Percentiles rank a stretch among this genome's conserved stretches.
These are phyloP conservation scores for Alternaria sp. DNA, from an alignment of 2,329 filamentous ascomycete species.

Conservation along the genomic window DNA sequence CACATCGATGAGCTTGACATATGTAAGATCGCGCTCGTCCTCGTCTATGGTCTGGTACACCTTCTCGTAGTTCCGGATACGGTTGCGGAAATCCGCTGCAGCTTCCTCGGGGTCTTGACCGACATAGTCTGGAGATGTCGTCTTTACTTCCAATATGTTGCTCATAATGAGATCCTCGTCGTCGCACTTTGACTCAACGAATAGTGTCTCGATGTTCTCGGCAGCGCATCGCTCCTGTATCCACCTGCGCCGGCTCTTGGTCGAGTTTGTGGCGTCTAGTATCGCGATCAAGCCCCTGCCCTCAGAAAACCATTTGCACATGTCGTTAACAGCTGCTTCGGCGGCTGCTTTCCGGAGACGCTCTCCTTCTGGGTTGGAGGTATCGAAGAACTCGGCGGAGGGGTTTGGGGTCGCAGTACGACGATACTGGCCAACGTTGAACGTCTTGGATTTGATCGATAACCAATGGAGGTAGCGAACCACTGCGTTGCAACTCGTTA, in stretches of 20 bases:
- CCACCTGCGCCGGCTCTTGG: slow-evolving; percentile 87
- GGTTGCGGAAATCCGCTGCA: slow-evolving; percentile 88
- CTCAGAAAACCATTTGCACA: slow-evolving; percentile 88
- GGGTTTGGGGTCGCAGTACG: slow-evolving; percentile 89
- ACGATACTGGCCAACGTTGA: slow-evolving; percentile 97
- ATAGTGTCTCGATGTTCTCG: slow-evolving; percentile 86
- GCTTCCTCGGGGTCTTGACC: slow-evolving; percentile 93
- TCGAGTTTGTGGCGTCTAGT: slow-evolving; percentile 95
- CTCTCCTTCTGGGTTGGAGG: slow-evolving; percentile 86
- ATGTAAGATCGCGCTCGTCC: slow-evolving; percentile 86
- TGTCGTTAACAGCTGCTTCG: slow-evolving; percentile 89
- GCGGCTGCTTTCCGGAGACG: slow-evolving; percentile 85
- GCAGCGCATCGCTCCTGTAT: slow-evolving; percentile 79
- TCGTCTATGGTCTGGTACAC: slow-evolving; percentile 93
- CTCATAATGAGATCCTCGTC: slow-evolving; percentile 96
- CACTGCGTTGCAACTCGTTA: slow-evolving; percentile 36
- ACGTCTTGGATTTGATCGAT: slow-evolving; percentile 89
- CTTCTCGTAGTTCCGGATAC: slow-evolving; percentile 97
- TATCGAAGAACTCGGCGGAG: slow-evolving; percentile 94
- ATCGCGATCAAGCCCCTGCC: slow-evolving; percentile 86
- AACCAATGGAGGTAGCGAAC: slow-evolving; percentile 93
- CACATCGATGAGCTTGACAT: slow-evolving; percentile 96
- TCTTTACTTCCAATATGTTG: slow-evolving; percentile 98
- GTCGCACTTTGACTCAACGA: slow-evolving; percentile 97
- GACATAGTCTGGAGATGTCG: slow-evolving; percentile 90